phyloP scores from a whole-genome alignment of 2,329 filamentous ascomycete genomes.

The Sporothrix humicola region DNA sequence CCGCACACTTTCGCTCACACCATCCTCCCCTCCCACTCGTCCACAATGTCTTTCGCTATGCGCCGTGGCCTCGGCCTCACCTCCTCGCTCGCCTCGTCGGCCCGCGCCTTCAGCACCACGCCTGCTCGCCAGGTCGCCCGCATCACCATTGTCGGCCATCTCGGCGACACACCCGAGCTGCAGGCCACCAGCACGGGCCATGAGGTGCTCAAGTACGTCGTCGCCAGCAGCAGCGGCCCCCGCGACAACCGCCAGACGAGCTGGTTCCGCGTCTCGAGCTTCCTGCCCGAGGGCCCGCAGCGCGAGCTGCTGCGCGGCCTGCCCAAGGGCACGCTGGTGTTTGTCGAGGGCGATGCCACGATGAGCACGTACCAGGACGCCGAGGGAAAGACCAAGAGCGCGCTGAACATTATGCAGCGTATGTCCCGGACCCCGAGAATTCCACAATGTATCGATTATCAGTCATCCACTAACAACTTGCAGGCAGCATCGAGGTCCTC shows the following conservation, averaged over 20 bases:
- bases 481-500: conserved; percentile 55
- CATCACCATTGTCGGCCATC: conserved; percentile 85
- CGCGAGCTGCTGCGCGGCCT: conserved; percentile 75
- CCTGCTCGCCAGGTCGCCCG: conserved; percentile 70
- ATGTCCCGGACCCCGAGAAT: conserved; percentile 49
- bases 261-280: conserved; percentile 83
- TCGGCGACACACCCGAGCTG: conserved; percentile 79
- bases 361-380: conserved; percentile 70
- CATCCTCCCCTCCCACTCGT: background rate
- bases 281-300: conserved; percentile 68
- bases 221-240: conserved; percentile 72
- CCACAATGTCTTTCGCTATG: conserved; percentile 39
- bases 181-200: conserved; percentile 70
- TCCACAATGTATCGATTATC: too few relatives aligned
- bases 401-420: conserved; percentile 81
- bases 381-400: conserved; percentile 70
- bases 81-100: conserved; percentile 52
- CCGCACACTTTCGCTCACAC: background rate
- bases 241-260: conserved; percentile 75
- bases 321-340: conserved; percentile 82
- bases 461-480: background rate
- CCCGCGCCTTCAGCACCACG: conserved; percentile 78
- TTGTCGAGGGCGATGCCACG: conserved; percentile 80
- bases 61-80: conserved; percentile 37
- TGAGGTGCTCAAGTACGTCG: conserved; percentile 76